These are phyloP conservation scores for Penstemon davidsonii DNA, from an alignment of 257 asterid species.

Conservation along the genomic window DNA sequence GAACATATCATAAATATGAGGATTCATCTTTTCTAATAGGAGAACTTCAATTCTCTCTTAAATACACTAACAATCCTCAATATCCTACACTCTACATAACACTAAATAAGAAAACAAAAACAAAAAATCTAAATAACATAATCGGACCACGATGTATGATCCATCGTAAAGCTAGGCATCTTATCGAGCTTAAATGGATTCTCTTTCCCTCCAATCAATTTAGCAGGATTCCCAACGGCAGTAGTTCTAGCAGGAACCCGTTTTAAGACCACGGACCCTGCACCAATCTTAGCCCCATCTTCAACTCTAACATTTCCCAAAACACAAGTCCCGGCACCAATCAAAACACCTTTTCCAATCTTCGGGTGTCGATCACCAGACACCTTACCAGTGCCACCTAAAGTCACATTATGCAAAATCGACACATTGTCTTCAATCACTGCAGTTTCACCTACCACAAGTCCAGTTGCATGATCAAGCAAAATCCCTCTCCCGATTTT, in stretches of 20 bases:
- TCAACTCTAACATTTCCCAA: conserved; percentile 77
- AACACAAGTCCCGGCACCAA: conserved; percentile 92
- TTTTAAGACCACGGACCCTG: conserved; percentile 85
- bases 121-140: conserved; percentile 55
- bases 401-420: conserved; percentile 81
- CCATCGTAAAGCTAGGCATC: conserved; percentile 83
- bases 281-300: conserved; percentile 92
- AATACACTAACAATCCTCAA: conserved; percentile 29
- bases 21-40: conserved; percentile 34
- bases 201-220: conserved; percentile 75
- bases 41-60: conserved; percentile 53
- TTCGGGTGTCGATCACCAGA: conserved; percentile 87
- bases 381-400: conserved; percentile 87
- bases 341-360: conserved; percentile 81
- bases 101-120: neutral
- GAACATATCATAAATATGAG: conserved; percentile 19
- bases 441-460: conserved; percentile 83
- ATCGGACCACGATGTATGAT: conserved; percentile 87
- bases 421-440: conserved; percentile 88
- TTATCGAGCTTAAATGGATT: conserved; percentile 65
- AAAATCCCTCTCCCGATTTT: conserved; percentile 74
- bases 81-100: neutral
- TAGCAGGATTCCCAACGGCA: conserved; percentile 91
- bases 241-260: conserved; percentile 82
- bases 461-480: conserved; percentile 93